Percentiles rank a stretch among this genome's conserved stretches.
Conservation (phyloP, 2,329 filamentous ascomycete species). For the Lachnellula hyalina region DNA sequence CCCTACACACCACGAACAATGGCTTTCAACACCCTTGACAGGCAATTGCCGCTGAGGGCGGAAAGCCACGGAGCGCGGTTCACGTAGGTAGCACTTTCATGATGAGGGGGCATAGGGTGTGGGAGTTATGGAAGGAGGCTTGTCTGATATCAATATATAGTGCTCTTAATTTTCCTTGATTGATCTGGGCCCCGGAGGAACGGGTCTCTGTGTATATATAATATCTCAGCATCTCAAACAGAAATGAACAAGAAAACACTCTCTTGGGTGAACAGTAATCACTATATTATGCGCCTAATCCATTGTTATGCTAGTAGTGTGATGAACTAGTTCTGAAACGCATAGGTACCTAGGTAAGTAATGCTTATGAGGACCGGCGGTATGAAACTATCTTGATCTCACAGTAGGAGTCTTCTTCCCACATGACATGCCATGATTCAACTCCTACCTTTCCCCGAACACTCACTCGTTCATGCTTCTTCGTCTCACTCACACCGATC, state of each 20-base stretch:
- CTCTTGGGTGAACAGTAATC: background rate
- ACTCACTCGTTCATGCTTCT: too few relatives aligned
- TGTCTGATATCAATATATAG: background rate
- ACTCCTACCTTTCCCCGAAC: too few relatives aligned
- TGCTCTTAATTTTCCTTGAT: constrained; percentile 3
- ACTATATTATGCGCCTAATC: background rate
- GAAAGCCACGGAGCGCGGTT: constrained; percentile 5
- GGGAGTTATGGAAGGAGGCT: background rate
- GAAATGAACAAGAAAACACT: background rate
- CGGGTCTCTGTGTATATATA: constrained; percentile 2
- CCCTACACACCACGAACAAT: constrained; percentile 62
- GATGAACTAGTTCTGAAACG: too few relatives aligned
- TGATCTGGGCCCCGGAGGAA: background rate
- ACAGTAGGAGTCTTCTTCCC: too few relatives aligned
- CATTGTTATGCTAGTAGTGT: background rate
- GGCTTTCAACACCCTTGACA: constrained; percentile 60
- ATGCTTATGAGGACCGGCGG: too few relatives aligned
- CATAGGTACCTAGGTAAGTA: too few relatives aligned
- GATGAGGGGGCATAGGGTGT: background rate
- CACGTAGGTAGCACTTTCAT: constrained; percentile 1
- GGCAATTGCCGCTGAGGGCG: constrained; percentile 45
- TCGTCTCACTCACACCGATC: too few relatives aligned
- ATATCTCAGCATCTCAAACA: background rate
- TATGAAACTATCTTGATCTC: too few relatives aligned
- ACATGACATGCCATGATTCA: too few relatives aligned